Conservation (phyloP, 768 basidiomycete species). For the Lactarius indigo region DNA sequence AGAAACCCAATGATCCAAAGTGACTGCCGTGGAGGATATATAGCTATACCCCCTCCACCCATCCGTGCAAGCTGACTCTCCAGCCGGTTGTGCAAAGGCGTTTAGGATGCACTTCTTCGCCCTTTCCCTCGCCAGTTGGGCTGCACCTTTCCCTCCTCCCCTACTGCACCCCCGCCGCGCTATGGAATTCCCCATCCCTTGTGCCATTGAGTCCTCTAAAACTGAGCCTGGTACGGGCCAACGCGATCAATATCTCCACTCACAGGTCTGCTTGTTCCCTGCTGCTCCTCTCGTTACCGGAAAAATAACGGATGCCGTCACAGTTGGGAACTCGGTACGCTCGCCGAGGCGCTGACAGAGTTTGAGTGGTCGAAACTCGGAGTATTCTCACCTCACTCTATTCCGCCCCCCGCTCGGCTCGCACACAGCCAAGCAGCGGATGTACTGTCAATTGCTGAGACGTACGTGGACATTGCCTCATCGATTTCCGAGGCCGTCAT, state of each 20-base stretch:
- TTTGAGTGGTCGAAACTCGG: conserved; percentile 45
- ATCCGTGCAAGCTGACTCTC: not conserved
- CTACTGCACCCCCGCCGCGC: not conserved
- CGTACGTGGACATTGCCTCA: conserved; percentile 30
- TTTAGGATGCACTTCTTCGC: not conserved
- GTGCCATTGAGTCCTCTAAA: not conserved
- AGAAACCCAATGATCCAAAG: not conserved
- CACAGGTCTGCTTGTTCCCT: conserved; percentile 9
- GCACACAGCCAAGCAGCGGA: conserved; percentile 35
- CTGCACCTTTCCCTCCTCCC: conserved; percentile 7
- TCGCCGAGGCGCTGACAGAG: conserved; percentile 54
- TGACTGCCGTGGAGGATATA: not conserved
- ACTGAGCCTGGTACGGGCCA: not conserved
- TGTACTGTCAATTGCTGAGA: conserved; percentile 41
- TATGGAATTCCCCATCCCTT: not conserved
- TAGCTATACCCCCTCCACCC: not conserved
- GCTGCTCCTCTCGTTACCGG: not conserved
- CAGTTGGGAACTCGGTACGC: conserved; percentile 60
- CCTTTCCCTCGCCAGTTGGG: not conserved
- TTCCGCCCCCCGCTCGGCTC: conserved; percentile 39
- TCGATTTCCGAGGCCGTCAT: not conserved
- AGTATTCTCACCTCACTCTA: conserved; percentile 43
- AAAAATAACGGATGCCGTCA: not conserved
- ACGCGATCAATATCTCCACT: conserved; percentile 15
- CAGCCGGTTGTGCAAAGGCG: not conserved